Conservation (phyloP, 2,329 filamentous ascomycete species). For the Aulographum hederae region DNA sequence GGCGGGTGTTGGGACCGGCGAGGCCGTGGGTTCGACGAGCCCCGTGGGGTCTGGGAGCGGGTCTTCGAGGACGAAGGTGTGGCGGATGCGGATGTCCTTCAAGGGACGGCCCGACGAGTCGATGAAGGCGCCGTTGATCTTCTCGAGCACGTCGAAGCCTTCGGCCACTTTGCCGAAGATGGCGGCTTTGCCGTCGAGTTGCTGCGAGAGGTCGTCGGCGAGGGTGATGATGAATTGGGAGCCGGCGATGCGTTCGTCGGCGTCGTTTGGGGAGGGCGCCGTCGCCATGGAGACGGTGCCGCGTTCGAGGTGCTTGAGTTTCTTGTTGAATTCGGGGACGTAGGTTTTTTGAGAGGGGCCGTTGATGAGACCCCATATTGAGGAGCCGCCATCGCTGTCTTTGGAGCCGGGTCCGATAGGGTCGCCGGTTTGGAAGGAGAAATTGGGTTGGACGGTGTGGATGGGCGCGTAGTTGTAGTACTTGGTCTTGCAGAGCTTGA, state of each 20-base stretch:
- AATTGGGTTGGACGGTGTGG: slow-evolving; percentile 82
- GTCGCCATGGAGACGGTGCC: slow-evolving; percentile 98
- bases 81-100: slow-evolving; percentile 86
- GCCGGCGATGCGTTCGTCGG: slow-evolving; percentile 63
- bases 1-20: slow-evolving; percentile 63
- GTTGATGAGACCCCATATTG: slow-evolving; percentile 66
- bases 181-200: slow-evolving; percentile 87
- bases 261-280: slow-evolving; percentile 52
- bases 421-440: slow-evolving; percentile 92
- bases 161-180: slow-evolving; percentile 93
- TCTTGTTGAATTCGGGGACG: slow-evolving; percentile 65
- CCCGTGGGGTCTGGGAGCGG: slow-evolving; percentile 70
- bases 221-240: slow-evolving; percentile 92
- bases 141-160: slow-evolving; percentile 84
- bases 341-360: slow-evolving; percentile 52
- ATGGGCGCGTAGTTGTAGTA: slow-evolving; percentile 97
- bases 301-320: slow-evolving; percentile 72
- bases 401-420: slow-evolving; percentile 71
- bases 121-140: slow-evolving; percentile 78
- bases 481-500: slow-evolving; percentile 97
- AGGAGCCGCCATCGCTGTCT: slow-evolving; percentile 80
- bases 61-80: slow-evolving; percentile 83
- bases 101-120: slow-evolving; percentile 75
- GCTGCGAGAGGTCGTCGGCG: slow-evolving; percentile 51
- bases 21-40: slow-evolving; percentile 58